Conservation (phyloP, 2,329 filamentous ascomycete species). For the Xylariales sp. region DNA sequence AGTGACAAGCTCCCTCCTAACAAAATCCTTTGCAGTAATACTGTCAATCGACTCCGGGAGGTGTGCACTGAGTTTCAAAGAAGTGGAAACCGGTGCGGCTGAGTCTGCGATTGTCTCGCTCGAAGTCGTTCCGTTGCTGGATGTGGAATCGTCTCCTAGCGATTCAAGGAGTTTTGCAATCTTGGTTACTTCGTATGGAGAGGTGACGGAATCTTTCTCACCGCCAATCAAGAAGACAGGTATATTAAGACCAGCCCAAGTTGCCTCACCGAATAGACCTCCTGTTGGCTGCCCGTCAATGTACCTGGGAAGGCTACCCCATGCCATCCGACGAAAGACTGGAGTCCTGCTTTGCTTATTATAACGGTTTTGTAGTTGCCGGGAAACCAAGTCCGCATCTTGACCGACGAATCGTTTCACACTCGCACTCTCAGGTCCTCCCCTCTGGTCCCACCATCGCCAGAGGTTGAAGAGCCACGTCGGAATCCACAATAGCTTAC, state of each 20-base stretch:
- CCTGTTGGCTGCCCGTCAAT: conserved; percentile 46
- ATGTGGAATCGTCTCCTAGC: conserved; percentile 10
- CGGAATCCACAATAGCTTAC: conserved; percentile 64
- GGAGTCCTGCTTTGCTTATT: conserved; percentile 81
- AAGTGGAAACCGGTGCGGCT: conserved; percentile 41
- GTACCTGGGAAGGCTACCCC: conserved; percentile 63
- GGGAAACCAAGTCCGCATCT: conserved; percentile 60
- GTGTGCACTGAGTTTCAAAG: conserved; percentile 22
- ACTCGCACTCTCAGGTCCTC: conserved; percentile 72
- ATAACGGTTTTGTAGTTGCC: conserved; percentile 65
- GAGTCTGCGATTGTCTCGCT: conserved; percentile 34
- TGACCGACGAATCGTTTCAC: conserved; percentile 73
- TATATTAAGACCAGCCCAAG: conserved; percentile 68
- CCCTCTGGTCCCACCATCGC: conserved; percentile 72
- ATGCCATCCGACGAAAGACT: conserved; percentile 79
- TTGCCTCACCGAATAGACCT: conserved; percentile 63
- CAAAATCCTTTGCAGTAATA: conserved; percentile 33
- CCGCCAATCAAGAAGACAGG: conserved; percentile 79
- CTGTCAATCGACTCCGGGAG: conserved; percentile 32
- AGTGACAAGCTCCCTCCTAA: conserved; percentile 15
- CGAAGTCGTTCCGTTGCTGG: neutral
- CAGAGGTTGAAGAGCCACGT: conserved; percentile 70
- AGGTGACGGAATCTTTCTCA: conserved; percentile 71
- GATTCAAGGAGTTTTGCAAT: conserved; percentile 46
- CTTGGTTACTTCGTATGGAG: conserved; percentile 64